A percentile compares a stretch with the other conserved stretches of the same genome.
Conservation (phyloP, 1,139 yeast species). For the Geotrichum citri-aurantii region DNA sequence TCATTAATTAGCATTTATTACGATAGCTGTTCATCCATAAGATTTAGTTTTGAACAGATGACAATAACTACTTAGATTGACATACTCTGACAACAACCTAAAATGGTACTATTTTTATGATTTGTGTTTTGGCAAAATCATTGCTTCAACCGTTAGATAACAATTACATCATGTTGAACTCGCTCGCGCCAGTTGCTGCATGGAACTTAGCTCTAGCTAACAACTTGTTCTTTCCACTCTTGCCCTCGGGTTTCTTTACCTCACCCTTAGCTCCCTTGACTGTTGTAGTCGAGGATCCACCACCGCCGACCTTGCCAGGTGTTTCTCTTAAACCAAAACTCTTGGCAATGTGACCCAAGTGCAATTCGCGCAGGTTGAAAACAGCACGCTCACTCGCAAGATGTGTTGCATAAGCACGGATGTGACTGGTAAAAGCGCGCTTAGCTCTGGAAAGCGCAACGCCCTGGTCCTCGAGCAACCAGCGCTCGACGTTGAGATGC, state of each 20-base stretch:
- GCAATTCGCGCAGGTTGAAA: slow-evolving; percentile 75
- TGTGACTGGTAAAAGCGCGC: slow-evolving; percentile 79
- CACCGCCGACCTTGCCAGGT: slow-evolving; percentile 57
- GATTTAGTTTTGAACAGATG: too few relatives aligned
- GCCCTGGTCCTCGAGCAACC: slow-evolving; percentile 65
- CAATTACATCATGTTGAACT: slow-evolving; percentile 53
- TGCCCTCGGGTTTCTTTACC: slow-evolving; percentile 2
- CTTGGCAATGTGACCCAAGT: slow-evolving; percentile 93
- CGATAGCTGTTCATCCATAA: too few relatives aligned
- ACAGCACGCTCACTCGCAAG: slow-evolving; percentile 67
- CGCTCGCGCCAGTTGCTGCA: slow-evolving; percentile 46
- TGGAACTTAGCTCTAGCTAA: slow-evolving; percentile 71
- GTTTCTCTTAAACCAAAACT: slow-evolving; percentile 91
- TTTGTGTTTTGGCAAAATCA: not conserved
- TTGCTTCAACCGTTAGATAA: not conserved
- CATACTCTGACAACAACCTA: not conserved
- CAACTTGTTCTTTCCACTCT: slow-evolving; percentile 52
- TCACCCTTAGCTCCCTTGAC: slow-evolving; percentile 12
- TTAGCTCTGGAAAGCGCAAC: slow-evolving; percentile 65
- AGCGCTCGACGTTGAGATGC: slow-evolving; percentile 86
- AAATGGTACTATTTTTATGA: too few relatives aligned
- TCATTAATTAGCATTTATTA: too few relatives aligned
- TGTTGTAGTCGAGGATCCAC: slow-evolving; percentile 33
- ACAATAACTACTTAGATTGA: not conserved
- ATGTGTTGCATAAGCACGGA: slow-evolving; percentile 97